phyloP scores from a whole-genome alignment of 768 basidiomycete species.

The Lactarius evosmus region DNA sequence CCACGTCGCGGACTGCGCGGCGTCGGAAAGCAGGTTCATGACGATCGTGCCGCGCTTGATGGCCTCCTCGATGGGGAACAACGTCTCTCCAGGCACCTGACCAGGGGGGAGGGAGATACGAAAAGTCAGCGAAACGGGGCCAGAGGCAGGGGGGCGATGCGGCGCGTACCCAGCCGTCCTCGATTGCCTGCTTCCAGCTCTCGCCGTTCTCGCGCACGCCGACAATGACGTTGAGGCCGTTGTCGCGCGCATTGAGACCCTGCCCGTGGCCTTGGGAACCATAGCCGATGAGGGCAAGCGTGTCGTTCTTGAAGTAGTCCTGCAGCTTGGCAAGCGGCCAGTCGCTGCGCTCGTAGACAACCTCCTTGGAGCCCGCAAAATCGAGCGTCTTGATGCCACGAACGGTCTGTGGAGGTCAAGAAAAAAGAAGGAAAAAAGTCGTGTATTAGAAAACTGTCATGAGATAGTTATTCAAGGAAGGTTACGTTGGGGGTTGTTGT shows the following conservation, averaged over 20 bases:
- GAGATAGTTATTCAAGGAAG: not conserved
- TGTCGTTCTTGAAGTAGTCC: conserved; percentile 99
- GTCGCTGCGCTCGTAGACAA: conserved; percentile 93
- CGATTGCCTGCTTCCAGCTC: conserved; percentile 92
- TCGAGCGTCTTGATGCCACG: conserved; percentile 94
- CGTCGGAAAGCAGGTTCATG: conserved; percentile 99
- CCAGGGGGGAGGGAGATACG: not conserved
- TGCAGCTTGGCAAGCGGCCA: conserved; percentile 98
- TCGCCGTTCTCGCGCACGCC: conserved; percentile 97
- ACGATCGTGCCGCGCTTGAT: conserved; percentile 95
- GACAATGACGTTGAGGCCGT: conserved; percentile 96
- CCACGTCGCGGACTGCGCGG: conserved; percentile 99
- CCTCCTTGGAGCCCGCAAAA: conserved; percentile 92
- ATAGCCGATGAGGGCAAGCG: conserved; percentile 97
- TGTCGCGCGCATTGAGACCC: conserved; percentile 98
- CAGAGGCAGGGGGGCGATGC: conserved; percentile 7
- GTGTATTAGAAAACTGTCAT: conserved; percentile 8
- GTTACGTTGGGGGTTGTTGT: conserved; percentile 13
- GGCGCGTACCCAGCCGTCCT: conserved; percentile 88
- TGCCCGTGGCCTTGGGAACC: conserved; percentile 99
- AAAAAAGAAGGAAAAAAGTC: not conserved
- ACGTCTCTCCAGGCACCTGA: conserved; percentile 91
- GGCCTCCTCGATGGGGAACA: conserved; percentile 98
- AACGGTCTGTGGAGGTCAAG: conserved; percentile 41
- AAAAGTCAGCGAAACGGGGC: not conserved